These are phyloP conservation scores for Mrakia hoshinonis DNA, from an alignment of 768 basidiomycete species.

Conservation along the genomic window DNA sequence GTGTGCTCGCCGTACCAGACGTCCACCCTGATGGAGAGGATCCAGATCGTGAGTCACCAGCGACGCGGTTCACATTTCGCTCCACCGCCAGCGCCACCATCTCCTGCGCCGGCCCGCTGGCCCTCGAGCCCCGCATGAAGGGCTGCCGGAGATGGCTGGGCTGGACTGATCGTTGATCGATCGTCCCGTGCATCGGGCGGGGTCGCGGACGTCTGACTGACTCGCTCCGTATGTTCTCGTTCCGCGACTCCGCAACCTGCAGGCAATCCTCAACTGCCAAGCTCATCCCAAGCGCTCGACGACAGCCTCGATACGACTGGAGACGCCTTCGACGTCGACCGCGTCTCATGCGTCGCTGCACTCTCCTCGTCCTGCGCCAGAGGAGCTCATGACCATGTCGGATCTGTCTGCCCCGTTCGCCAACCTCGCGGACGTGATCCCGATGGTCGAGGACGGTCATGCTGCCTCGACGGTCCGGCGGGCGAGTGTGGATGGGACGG, in stretches of 20 bases:
- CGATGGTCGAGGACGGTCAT: neutral
- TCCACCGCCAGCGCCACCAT: neutral
- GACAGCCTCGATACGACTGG: neutral
- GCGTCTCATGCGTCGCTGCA: neutral
- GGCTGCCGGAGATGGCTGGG: too few relatives aligned
- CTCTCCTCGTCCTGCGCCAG: neutral
- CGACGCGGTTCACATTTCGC: neutral
- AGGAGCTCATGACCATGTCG: neutral
- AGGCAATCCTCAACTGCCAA: neutral
- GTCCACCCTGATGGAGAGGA: neutral
- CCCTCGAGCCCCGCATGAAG: too few relatives aligned
- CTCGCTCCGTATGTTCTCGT: neutral
- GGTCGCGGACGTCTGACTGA: neutral
- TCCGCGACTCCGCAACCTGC: neutral
- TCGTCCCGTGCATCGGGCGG: neutral
- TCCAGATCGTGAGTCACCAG: slow-evolving; percentile 6
- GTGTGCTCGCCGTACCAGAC: slow-evolving; percentile 12
- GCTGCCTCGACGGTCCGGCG: neutral
- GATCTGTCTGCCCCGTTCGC: neutral
- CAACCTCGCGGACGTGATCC: slow-evolving; percentile 37
- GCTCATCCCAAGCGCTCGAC: neutral
- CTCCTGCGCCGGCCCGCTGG: neutral
- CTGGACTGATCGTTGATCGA: neutral
- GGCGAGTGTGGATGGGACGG: neutral
- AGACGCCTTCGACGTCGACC: neutral